Base-by-base conservation (phyloP, 2,329 filamentous ascomycete genomes). In the Emmonsiellopsis sp. region DNA sequence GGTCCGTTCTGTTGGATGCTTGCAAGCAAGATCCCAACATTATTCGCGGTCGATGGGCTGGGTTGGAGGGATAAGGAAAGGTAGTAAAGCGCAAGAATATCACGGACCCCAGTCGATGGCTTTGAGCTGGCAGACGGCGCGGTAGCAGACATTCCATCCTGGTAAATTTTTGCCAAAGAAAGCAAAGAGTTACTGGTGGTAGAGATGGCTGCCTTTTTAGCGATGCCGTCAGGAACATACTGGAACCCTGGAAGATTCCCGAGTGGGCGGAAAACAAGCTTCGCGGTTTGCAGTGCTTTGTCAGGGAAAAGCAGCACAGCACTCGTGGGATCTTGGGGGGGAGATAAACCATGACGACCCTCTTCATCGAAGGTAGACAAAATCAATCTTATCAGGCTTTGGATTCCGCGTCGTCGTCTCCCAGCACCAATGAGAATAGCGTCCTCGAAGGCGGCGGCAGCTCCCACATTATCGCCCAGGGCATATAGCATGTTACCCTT, bases 401-500 rank as follows among this genome's bases (percentile, higher is more conserved):
- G 82, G 47, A 97, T 87, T 27, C 84, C 85, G 56, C 80, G 77
- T 5, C 85, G 79, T 46, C 79, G 77, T 56, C 84, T 80, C 1
- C 90, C 91, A 32, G 87, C 81, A 54, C 89, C 91, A 57, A 98
- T 92, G 51, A 96, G 72, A 3, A 98, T 89, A 0, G 91, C 92
- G 68, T 96, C 90, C 67, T 98, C 93, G 61, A 98, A 98, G 3
- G 93, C 89, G 61, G 84, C 82, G 1, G 92, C 90, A 42, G 93
- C 93, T 42, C 79, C 82, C 40, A 79, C 76, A 58, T 93, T 87
- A 59, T 96, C 86, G 45, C 92, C 92, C 33, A 94, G 74, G 31
- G 88, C 84, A 70, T 98, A 98, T 1, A 97, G 77, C 86, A 97
- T 94, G 58, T 97, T 97, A n/a, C 92, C 93, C 69, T 97, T 98